phyloP scores from a whole-genome alignment of 1,284 basidiomycete genomes.

The Ganoderma lingzhi region DNA sequence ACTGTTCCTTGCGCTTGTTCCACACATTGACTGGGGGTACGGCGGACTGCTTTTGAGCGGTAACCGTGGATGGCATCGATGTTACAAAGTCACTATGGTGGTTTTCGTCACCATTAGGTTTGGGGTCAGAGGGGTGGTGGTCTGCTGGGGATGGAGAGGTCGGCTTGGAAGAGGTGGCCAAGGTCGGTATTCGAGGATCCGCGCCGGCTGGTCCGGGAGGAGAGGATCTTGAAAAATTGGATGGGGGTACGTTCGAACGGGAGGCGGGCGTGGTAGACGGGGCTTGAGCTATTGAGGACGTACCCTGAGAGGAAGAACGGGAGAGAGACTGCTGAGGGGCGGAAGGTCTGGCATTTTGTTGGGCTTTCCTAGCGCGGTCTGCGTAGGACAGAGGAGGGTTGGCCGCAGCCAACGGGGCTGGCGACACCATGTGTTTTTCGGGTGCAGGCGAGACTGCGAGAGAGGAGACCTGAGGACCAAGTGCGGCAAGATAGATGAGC shows the following conservation, averaged over 20 bases:
- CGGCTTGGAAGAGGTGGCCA: constrained; percentile 22
- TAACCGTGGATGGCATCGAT: constrained; percentile 18
- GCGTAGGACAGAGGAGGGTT: constrained; percentile 62
- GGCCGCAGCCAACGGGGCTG: constrained; percentile 40
- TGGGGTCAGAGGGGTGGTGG: constrained; percentile 15
- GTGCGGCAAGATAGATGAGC: constrained; percentile 6
- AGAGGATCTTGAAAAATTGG: constrained; percentile 31
- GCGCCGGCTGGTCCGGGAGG: constrained; percentile 20
- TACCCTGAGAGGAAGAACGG: constrained; percentile 29
- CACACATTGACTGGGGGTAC: constrained; percentile 54
- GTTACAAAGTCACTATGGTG: constrained; percentile 24
- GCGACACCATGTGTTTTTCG: constrained; percentile 47
- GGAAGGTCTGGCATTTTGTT: constrained; percentile 27
- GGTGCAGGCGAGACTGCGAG: constrained; percentile 15
- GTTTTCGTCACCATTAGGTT: constrained; percentile 36
- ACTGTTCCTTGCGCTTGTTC: constrained; percentile 57
- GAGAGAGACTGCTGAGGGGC: constrained; percentile 29
- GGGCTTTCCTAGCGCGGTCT: constrained; percentile 61
- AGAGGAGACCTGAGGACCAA: not conserved
- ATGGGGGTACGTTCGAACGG: constrained; percentile 22
- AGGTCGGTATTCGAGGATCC: constrained; percentile 21
- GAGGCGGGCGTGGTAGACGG: constrained; percentile 30
- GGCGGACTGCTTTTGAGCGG: constrained; percentile 28
- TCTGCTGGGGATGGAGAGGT: constrained; percentile 18
- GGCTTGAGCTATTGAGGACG: constrained; percentile 20